A percentile compares a stretch with the other conserved stretches of the same genome.
These are phyloP conservation scores for Apiotrichum veenhuisii DNA, from an alignment of 1,284 basidiomycete genomes.

Conservation along the genomic window DNA sequence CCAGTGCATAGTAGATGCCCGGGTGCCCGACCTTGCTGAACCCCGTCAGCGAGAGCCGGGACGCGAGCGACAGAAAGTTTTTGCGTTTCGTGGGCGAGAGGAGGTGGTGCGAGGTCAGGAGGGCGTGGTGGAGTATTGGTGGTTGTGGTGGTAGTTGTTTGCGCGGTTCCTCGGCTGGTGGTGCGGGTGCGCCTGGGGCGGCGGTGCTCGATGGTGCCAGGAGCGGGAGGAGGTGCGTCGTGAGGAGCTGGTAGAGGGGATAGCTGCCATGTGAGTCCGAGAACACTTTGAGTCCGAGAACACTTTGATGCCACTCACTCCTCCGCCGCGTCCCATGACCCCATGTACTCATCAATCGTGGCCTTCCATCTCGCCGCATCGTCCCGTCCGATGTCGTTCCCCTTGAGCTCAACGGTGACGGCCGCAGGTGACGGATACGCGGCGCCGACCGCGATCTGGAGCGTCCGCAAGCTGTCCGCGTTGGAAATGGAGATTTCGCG, in stretches of 20 bases:
- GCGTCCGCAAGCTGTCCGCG: slow-evolving; percentile 46
- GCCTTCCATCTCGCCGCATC: slow-evolving; percentile 50
- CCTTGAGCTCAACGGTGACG: slow-evolving; percentile 38
- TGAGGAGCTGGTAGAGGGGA: slow-evolving; percentile 60
- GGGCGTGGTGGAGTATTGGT: slow-evolving; percentile 54
- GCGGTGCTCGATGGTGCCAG: slow-evolving; percentile 40
- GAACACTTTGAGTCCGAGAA: too few species aligned
- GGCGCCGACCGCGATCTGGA: slow-evolving; percentile 52
- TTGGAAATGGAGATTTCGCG: slow-evolving; percentile 46
- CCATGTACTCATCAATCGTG: slow-evolving; percentile 54
- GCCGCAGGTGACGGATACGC: slow-evolving; percentile 21
- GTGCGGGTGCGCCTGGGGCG: not conserved
- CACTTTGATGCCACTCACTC: too few species aligned
- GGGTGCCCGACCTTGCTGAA: slow-evolving; percentile 72
- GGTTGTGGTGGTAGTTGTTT: not conserved
- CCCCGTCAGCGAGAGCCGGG: slow-evolving; percentile 58
- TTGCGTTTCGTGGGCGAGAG: slow-evolving; percentile 65
- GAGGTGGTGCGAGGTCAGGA: slow-evolving; percentile 70
- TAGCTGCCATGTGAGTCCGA: slow-evolving; percentile 58
- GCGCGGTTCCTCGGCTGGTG: too few species aligned
- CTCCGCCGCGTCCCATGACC: slow-evolving; percentile 50
- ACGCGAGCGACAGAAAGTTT: slow-evolving; percentile 60
- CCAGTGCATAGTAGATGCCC: slow-evolving; percentile 66
- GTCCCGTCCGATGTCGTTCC: slow-evolving; percentile 47
- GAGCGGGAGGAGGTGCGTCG: slow-evolving; percentile 58